Base-by-base conservation (phyloP, 768 basidiomycete species). In the Hericium coralloides region DNA sequence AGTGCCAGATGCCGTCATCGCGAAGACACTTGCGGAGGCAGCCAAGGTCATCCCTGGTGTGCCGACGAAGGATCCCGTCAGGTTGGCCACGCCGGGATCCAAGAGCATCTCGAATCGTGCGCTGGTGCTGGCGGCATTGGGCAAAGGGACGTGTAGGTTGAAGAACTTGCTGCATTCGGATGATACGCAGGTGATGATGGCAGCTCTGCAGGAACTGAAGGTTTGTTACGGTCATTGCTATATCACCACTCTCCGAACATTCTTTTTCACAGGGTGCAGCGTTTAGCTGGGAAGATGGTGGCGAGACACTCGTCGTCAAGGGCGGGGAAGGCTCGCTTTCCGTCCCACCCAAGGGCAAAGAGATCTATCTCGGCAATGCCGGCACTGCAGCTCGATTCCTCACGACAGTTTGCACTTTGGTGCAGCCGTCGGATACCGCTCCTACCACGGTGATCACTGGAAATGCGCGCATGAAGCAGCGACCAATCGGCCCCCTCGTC, bases 131-230 rank as follows among this genome's bases (percentile, higher is more conserved):
- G 95, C 97, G 9, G 94, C 95, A 1, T 82, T 99, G 14, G 93
- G 84, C 0, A 82, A 80, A 49, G 97, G 95, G 1, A 91, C 87
- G 0, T 97, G 95, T 71, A 78, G 87, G 60, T 73, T 99, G 56
- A 86, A 77, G 70, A 99, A 99, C 64, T 73, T 99, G 5, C 76
- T 99, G 38, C 95, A 98, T 67, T 97, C 94, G 3, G 95, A 98
- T 65, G 95, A 99, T 67, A 99, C 97, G 0, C 93, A 95, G 63
- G 95, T 99, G 55, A 99, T 99, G 97, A 98, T 98, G 94, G 78
- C 85, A 3, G 95, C 95, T 37, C 77, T 98, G 31, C 74, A 82
- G 45, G 91, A 93, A 54, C 81, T 99, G 60, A 87, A 94, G 76
- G 92, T 89, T 56, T 38, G 74, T 55, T 17, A 23, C 26, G 36